Conservation (phyloP, 1,284 basidiomycete genomes). For the Vanrija sp. region DNA sequence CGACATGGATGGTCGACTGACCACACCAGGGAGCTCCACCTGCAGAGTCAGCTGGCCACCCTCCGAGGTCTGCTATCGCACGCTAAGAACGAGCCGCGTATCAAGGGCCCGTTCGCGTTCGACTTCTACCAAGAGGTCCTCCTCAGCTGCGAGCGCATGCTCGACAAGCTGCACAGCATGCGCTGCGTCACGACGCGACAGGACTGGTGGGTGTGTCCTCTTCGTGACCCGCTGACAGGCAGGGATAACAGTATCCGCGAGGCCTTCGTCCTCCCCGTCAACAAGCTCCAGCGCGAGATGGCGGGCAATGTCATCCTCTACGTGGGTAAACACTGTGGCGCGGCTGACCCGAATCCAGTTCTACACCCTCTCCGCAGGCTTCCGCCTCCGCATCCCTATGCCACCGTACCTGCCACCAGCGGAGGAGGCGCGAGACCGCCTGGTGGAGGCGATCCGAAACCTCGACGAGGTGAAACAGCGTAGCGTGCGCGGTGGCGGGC, state of each 20-base stretch:
- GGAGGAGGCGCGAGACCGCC: conserved; percentile 68
- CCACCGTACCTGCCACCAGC: conserved; percentile 94
- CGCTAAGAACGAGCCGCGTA: conserved; percentile 84
- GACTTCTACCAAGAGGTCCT: conserved; percentile 77
- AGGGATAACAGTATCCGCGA: conserved; percentile 55
- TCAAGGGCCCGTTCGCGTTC: conserved; percentile 89
- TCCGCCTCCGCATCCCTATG: conserved; percentile 82
- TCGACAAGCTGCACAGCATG: conserved; percentile 86
- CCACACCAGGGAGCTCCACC: conserved; percentile 76
- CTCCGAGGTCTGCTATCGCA: conserved; percentile 76
- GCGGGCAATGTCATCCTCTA: conserved; percentile 86
- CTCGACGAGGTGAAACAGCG: conserved; percentile 71
- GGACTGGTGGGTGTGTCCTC: conserved; percentile 67
- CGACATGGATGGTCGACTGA: not conserved
- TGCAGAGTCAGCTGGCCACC: conserved; percentile 84
- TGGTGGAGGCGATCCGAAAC: conserved; percentile 76
- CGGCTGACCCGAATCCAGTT: conserved; percentile 51
- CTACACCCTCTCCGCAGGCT: conserved; percentile 79
- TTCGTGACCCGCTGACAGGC: conserved; percentile 4
- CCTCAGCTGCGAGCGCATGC: conserved; percentile 78
- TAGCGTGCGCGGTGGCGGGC: conserved; percentile 59
- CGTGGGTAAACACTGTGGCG: conserved; percentile 24
- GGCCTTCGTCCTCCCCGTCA: conserved; percentile 86
- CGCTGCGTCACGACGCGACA: conserved; percentile 88
- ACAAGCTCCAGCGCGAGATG: conserved; percentile 79